Evolutionary conservation across 371 early-diverging fungal genomes (phyloP).

Genomic region (Basidiobolus meristosporus): DNA sequence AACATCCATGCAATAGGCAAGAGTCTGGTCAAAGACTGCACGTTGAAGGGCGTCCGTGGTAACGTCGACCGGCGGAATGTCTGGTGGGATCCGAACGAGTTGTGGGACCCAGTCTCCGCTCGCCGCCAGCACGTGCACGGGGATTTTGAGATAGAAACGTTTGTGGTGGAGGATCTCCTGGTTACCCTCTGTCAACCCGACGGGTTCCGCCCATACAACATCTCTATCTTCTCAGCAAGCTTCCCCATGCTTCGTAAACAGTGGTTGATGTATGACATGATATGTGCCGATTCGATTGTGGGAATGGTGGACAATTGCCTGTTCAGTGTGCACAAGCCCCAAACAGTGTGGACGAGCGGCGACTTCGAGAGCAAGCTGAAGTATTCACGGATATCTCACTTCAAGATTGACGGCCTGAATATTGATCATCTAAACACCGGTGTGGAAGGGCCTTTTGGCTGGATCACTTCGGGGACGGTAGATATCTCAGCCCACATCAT

Average conservation of each 20-base stretch:
- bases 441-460: conserved; percentile 75
- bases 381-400: no score
- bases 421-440: conserved; percentile 82
- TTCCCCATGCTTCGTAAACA: conserved; percentile 68
- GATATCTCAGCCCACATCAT: conserved; percentile 59
- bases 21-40: conserved; percentile 67
- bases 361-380: background rate
- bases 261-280: conserved; percentile 81
- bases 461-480: conserved; percentile 81
- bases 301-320: conserved; percentile 88
- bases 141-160: conserved; percentile 67
- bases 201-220: conserved; percentile 68
- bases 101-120: conserved; percentile 33
- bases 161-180: conserved; percentile 46
- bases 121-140: conserved; percentile 50
- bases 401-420: conserved; percentile 76
- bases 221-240: conserved; percentile 74
- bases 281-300: conserved; percentile 76
- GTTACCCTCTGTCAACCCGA: conserved; percentile 59
- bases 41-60: conserved; percentile 75
- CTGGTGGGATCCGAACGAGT: conserved; percentile 46
- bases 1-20: conserved; percentile 14
- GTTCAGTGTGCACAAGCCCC: conserved; percentile 78
- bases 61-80: conserved; percentile 43
- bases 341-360: conserved; percentile 7